These are phyloP conservation scores for Coniochaeta sp. DNA, from an alignment of 2,329 filamentous ascomycete species.

Conservation along the genomic window DNA sequence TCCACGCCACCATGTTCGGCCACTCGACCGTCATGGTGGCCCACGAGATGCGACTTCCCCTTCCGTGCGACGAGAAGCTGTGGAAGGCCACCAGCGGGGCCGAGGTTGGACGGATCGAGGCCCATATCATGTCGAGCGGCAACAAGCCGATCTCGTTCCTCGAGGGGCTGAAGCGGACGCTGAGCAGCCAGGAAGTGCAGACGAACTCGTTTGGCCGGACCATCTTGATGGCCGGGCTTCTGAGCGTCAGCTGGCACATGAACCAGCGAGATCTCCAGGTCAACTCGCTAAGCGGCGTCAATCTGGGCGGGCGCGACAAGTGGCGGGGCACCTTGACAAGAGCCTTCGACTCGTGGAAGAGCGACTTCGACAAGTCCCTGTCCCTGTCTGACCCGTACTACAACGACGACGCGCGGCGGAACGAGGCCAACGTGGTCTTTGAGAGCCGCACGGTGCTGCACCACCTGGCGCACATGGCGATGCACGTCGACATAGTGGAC, in stretches of 20 bases:
- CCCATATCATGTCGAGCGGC: constrained; percentile 70
- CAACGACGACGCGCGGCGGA: constrained; percentile 51
- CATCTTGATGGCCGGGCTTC: constrained; percentile 85
- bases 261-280: constrained; percentile 92
- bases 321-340: constrained; percentile 81
- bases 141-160: constrained; percentile 82
- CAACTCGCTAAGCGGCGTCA: constrained; percentile 70
- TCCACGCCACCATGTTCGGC: constrained; percentile 95
- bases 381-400: constrained; percentile 48
- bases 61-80: constrained; percentile 87
- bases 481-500: constrained; percentile 96
- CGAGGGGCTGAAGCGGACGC: constrained; percentile 81
- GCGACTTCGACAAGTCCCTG: constrained; percentile 79
- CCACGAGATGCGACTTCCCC: constrained; percentile 83
- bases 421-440: constrained; percentile 60
- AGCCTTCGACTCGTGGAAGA: constrained; percentile 91
- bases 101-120: constrained; percentile 79
- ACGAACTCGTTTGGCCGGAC: constrained; percentile 93
- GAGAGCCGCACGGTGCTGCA: constrained; percentile 86
- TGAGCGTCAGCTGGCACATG: constrained; percentile 97
- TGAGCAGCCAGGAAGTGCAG: constrained; percentile 76
- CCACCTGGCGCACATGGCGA: constrained; percentile 93
- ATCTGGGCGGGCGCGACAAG: constrained; percentile 80
- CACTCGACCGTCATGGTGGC: constrained; percentile 96
- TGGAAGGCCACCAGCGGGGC: constrained; percentile 87